Conservation (phyloP, 371 early-diverging fungal genomes). For the Mucor indicus region DNA sequence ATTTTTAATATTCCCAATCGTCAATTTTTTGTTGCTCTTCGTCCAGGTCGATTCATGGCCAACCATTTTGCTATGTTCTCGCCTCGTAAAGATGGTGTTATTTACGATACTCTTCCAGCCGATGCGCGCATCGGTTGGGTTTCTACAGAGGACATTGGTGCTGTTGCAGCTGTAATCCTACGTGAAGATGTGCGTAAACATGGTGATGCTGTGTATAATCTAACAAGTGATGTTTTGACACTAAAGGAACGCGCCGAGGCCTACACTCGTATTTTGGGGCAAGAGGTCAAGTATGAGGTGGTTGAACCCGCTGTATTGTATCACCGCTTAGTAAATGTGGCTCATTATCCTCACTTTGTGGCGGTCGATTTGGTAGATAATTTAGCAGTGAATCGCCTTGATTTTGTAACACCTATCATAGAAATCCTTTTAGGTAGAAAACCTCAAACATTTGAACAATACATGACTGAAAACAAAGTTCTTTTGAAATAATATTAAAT, state of each 20-base stretch:
- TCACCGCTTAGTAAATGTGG: background rate
- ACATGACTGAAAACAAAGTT: background rate
- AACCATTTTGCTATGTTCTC: constrained; percentile 9
- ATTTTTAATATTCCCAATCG: constrained; percentile 23
- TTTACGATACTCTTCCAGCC: constrained; percentile 2
- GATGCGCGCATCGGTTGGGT: constrained; percentile 9
- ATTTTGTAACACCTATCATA: background rate
- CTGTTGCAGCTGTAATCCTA: constrained; percentile 12
- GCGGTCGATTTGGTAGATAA: background rate
- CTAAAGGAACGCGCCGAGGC: background rate
- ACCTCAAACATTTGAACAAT: constrained; percentile 7
- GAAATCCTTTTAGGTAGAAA: constrained; percentile 3
- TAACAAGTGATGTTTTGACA: constrained; percentile 2
- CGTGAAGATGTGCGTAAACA: constrained; percentile 12
- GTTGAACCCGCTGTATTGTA: background rate
- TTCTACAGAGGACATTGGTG: constrained; percentile 18
- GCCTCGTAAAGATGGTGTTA: no score
- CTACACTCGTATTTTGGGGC: constrained; percentile 2
- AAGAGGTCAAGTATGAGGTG: background rate
- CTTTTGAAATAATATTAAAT: no score
- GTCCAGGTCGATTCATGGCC: constrained; percentile 35
- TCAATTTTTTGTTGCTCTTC: constrained; percentile 23
- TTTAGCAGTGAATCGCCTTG: background rate
- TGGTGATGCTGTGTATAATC: constrained; percentile 6
- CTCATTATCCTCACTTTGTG: background rate